A percentile compares a stretch with the other conserved stretches of the same genome.
These are phyloP conservation scores for Saccharomycopsis microspora DNA, from an alignment of 805 yeast genomes.

Conservation along the genomic window DNA sequence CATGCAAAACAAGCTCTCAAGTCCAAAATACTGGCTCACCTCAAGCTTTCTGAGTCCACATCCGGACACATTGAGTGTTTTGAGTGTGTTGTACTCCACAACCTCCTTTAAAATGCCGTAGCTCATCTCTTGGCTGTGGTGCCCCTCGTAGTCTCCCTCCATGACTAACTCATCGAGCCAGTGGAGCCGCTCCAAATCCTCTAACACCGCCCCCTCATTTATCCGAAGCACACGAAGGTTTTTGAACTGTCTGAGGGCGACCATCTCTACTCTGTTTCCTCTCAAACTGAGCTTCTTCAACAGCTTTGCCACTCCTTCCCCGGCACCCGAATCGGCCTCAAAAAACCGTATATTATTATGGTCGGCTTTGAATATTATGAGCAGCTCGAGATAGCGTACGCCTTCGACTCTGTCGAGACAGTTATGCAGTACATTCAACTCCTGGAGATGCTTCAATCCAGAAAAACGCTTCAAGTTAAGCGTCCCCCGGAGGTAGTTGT, in stretches of 20 bases:
- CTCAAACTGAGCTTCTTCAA: constrained; percentile 15
- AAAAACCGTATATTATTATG: constrained; percentile 5
- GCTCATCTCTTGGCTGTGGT: not conserved
- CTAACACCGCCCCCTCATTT: constrained; percentile 25
- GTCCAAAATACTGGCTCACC: constrained; percentile 1
- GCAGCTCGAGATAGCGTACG: constrained; percentile 23
- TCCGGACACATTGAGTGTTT: constrained; percentile 9
- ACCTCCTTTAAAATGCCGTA: constrained; percentile 1
- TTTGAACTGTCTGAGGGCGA: constrained; percentile 8
- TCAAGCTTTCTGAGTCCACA: constrained; percentile 1
- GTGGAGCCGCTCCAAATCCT: constrained; percentile 3
- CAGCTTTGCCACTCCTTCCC: not conserved
- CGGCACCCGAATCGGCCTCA: constrained; percentile 6
- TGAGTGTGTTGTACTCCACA: constrained; percentile 7
- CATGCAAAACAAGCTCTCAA: constrained; percentile 12
- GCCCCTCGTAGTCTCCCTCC: no score
- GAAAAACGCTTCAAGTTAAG: constrained; percentile 22
- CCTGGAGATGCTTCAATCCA: constrained; percentile 19
- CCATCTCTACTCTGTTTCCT: constrained; percentile 4
- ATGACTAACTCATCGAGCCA: constrained; percentile 14
- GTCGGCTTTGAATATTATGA: constrained; percentile 22
- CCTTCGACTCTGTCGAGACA: constrained; percentile 25
- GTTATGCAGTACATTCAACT: constrained; percentile 24
- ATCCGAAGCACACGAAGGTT: constrained; percentile 23
- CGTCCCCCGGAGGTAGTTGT: constrained; percentile 20